phyloP scores from a whole-genome alignment of 352 stramenopile genomes.

The Globisporangium mamillatum region DNA sequence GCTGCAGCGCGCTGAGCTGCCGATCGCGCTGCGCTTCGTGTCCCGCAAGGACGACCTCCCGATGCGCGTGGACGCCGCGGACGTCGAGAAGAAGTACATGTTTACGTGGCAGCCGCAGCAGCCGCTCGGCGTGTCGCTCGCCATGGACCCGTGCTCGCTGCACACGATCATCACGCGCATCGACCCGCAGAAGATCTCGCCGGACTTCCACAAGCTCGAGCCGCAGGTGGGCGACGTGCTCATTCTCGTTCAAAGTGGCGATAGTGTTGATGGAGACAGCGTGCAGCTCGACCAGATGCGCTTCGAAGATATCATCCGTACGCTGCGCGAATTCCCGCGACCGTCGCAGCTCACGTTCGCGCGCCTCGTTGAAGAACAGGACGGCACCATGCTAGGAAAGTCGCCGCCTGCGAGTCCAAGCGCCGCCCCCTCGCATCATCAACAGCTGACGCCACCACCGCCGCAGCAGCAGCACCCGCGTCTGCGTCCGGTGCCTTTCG shows the following conservation, averaged over 20 bases:
- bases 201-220: constrained; percentile 46
- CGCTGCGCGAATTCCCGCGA: constrained; percentile 44
- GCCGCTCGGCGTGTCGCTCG: constrained; percentile 66
- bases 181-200: constrained; percentile 55
- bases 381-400: background rate
- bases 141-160: constrained; percentile 74
- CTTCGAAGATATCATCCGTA: constrained; percentile 68
- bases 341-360: constrained; percentile 65
- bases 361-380: constrained; percentile 35
- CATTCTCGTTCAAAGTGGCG: constrained; percentile 38
- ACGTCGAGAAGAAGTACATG: constrained; percentile 44
- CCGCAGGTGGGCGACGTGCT: constrained; percentile 67
- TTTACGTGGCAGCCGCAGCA: constrained; percentile 50
- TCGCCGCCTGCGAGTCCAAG: constrained; percentile 15
- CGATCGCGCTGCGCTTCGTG: constrained; percentile 62
- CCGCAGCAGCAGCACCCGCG: constrained; percentile 10
- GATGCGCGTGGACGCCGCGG: constrained; percentile 29
- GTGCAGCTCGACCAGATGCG: constrained; percentile 50
- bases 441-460: background rate
- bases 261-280: constrained; percentile 17
- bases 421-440: background rate
- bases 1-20: constrained; percentile 46
- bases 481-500: constrained; percentile 16
- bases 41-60: constrained; percentile 52
- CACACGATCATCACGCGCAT: constrained; percentile 68